Base-by-base conservation (phyloP, 345 rosid genomes). In the Citrus trifoliata region DNA sequence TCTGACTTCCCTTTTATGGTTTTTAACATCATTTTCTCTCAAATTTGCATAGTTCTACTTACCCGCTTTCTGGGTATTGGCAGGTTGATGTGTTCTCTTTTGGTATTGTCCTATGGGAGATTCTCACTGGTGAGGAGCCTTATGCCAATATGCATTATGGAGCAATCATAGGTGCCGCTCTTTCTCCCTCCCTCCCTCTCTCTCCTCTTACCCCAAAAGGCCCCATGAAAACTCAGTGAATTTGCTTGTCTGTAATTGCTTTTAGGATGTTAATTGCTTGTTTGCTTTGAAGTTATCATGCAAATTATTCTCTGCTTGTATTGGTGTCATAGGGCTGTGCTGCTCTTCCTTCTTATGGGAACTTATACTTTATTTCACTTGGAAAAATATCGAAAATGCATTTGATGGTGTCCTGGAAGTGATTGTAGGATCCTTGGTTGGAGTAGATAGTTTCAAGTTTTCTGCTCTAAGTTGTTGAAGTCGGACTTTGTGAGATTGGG, bases 51-150 rank as follows among this genome's bases (percentile, higher is more conserved):
- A 70, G 69, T 63, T 58, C 62, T 75, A 42, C 63, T 68, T 27
- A 68, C 24, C 46, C 9, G 28, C 37, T 30, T 67, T 38, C 35
- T 64, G 42, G 28, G 30, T 28, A 59, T 74, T 78, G 75, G 70
- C 83, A 92, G 96, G 96, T 92, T 68, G 96, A 92, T 60, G 94
- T 92, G 71, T 92, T 92, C 82, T 90, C 96, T 69, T 92, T 92
- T 76, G 94, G 91, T 37, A 92, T 92, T 79, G 93, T 92, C 66
- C 77, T 92, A 33, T 92, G 96, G 96, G 96, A 92, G 85, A 90
- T 92, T 83, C 89, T 92, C 68, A 92, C 94, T 6, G 91, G 96
- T 25, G 96, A 92, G 82, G 96, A 92, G 83, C 96, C 96, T 28
- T 92, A 92, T 73, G 93, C 96, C 71, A 89, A 88, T 79, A 92